phyloP scores from a whole-genome alignment of 176 grass and related monocot species.

The Cenchrus americanus region DNA sequence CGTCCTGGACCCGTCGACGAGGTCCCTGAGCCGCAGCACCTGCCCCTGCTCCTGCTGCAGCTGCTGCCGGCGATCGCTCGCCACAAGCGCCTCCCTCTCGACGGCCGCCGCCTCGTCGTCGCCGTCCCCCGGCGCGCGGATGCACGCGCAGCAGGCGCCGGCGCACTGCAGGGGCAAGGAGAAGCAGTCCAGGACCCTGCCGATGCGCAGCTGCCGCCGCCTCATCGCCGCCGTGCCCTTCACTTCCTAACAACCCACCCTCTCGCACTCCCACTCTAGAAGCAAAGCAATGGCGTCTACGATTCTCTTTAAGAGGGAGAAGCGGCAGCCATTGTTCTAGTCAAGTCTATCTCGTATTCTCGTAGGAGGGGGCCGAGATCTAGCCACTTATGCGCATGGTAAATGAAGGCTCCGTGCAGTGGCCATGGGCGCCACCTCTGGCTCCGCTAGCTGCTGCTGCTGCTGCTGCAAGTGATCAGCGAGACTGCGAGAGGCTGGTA shows the following conservation, averaged over 20 bases:
- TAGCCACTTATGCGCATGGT: slow-evolving; percentile 37
- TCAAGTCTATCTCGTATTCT: background rate
- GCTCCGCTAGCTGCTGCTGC: background rate
- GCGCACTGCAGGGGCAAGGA: slow-evolving; percentile 19
- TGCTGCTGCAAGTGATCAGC: background rate
- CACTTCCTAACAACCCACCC: background rate
- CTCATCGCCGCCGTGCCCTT: slow-evolving; percentile 27
- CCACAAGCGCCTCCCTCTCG: slow-evolving; percentile 49
- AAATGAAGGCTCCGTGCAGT: slow-evolving; percentile 27
- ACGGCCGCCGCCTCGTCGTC: slow-evolving; percentile 43
- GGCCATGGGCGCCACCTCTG: background rate
- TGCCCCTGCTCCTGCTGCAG: slow-evolving; percentile 50
- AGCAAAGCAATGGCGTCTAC: background rate
- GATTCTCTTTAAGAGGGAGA: background rate
- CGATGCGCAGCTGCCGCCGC: slow-evolving; percentile 43
- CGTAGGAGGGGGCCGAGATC: slow-evolving; percentile 31
- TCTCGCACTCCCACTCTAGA: background rate
- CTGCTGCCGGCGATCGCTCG: slow-evolving; percentile 21
- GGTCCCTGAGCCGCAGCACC: slow-evolving; percentile 49
- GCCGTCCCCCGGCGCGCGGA: slow-evolving; percentile 3
- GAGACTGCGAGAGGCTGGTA: background rate
- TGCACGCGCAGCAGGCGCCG: slow-evolving; percentile 39
- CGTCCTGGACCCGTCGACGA: slow-evolving; percentile 57
- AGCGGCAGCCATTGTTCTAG: background rate
- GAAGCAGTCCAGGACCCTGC: slow-evolving; percentile 52